Base-by-base conservation (phyloP, 148 eudicot species). In the Rhododendron griersonianum region DNA sequence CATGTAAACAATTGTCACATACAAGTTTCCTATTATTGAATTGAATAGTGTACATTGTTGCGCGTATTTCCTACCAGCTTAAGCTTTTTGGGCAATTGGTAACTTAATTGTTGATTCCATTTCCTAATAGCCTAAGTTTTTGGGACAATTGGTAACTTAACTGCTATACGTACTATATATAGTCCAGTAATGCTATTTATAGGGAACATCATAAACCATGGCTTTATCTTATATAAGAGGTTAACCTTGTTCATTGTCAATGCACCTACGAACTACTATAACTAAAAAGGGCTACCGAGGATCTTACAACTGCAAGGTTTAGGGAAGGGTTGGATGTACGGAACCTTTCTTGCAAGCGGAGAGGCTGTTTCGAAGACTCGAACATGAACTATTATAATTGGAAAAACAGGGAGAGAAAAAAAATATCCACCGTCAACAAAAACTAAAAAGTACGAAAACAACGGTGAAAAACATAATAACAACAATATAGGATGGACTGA, bases 291-390 rank as follows among this genome's bases (percentile, higher is more conserved):
- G 10, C 67, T 61, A 61, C 9, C 25, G 25, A 61, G 28, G 25
- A 11, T 21, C 28, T 1, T 7, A 7, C 25, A 7, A 7, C 11
- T 61, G 2, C 61, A 55, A 18, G 61, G 61, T 55, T 18, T 15
- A 18, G 6, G 5, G 19, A 55, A 55, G 21, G 61, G 21, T 16
- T 55, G 61, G 61, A 55, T 53, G 57, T 53, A 86, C 61, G 83
- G 79, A 76, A 77, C 84, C 45, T 91, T 91, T 80, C 91, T 86
- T 13, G 89, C 86, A 73, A 91, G 18, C 18, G 18, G 3, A 14
- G 3, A 53, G 3, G 57, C 15, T 53, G 57, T 53, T 53, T 6
- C 19, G 0, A 3, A 2, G 18, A 53, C 15, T 53, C 16, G 1
- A 5, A 19, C 19, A 59, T 0, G 2, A 57, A 57, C 67, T 5